Percentiles rank a stretch among this genome's conserved stretches.
Evolutionary conservation across 2,329 filamentous ascomycete genomes (phyloP).

Genomic region (Colletotrichum gloeosporioides): DNA sequence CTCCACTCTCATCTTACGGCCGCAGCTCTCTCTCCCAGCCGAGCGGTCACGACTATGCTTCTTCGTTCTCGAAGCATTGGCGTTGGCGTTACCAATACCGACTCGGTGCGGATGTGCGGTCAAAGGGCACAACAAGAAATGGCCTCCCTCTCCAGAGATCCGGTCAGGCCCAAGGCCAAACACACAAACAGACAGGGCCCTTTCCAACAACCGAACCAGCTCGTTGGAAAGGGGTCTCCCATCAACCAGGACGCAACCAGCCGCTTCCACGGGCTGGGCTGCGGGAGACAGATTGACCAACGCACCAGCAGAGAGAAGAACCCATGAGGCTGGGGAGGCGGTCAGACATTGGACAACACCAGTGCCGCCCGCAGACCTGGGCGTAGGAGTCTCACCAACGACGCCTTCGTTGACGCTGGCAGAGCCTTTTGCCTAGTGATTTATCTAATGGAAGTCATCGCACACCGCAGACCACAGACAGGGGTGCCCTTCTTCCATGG

Average conservation of each 20-base stretch:
- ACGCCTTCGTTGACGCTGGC: background rate
- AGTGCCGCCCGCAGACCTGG: background rate
- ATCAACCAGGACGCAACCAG: background rate
- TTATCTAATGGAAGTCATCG: background rate
- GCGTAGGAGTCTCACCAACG: background rate
- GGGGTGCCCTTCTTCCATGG: background rate
- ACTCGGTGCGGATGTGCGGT: background rate
- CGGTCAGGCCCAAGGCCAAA: background rate
- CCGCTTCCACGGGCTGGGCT: background rate
- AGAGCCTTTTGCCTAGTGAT: background rate
- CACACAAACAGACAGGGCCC: background rate
- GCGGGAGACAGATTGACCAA: background rate
- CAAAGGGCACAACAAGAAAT: background rate
- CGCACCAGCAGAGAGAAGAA: background rate
- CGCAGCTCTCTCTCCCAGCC: slow-evolving; percentile 4
- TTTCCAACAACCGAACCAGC: background rate
- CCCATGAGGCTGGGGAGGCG: background rate
- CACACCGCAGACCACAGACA: background rate
- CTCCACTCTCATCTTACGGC: slow-evolving; percentile 13
- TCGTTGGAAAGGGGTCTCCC: background rate
- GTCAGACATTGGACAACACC: background rate
- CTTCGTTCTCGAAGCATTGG: slow-evolving; percentile 15
- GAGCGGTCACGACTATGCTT: slow-evolving; percentile 1
- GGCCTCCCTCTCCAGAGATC: background rate
- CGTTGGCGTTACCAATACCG: background rate